phyloP scores from a whole-genome alignment of 306 rosid genomes.

The Alnus glutinosa region DNA sequence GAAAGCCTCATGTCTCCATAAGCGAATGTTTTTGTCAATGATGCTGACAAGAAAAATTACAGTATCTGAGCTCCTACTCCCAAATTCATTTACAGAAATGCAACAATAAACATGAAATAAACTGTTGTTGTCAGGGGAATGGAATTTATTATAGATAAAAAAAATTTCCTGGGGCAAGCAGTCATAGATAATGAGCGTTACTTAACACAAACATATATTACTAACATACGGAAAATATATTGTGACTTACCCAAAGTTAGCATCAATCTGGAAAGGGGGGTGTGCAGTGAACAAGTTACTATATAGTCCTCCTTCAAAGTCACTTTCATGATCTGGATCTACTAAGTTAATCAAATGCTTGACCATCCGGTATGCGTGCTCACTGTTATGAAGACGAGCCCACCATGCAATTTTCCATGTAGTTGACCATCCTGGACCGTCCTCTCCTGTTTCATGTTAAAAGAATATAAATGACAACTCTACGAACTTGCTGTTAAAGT shows the following conservation, averaged over 20 bases:
- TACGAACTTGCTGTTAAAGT: neutral
- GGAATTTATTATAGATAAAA: neutral
- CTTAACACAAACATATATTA: neutral
- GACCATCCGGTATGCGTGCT: conserved; percentile 87
- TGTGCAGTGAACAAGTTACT: conserved; percentile 90
- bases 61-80: neutral
- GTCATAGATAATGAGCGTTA: neutral
- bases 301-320: conserved; percentile 86
- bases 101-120: neutral
- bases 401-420: conserved; percentile 80
- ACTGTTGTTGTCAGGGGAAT: neutral
- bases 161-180: neutral
- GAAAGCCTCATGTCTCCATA: too few species aligned
- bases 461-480: conserved; percentile 16
- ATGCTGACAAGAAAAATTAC: neutral
- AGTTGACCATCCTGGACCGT: conserved; percentile 99
- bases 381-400: conserved; percentile 87
- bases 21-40: too few species aligned
- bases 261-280: conserved; percentile 97
- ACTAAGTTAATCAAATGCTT: conserved; percentile 82
- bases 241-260: conserved; percentile 81
- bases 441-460: conserved; percentile 65
- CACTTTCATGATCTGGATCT: conserved; percentile 71
- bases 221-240: conserved; percentile 4
- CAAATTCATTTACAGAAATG: neutral